Evolutionary conservation across 2,329 filamentous ascomycete species (phyloP).

Genomic region (Claviceps sorghi): DNA sequence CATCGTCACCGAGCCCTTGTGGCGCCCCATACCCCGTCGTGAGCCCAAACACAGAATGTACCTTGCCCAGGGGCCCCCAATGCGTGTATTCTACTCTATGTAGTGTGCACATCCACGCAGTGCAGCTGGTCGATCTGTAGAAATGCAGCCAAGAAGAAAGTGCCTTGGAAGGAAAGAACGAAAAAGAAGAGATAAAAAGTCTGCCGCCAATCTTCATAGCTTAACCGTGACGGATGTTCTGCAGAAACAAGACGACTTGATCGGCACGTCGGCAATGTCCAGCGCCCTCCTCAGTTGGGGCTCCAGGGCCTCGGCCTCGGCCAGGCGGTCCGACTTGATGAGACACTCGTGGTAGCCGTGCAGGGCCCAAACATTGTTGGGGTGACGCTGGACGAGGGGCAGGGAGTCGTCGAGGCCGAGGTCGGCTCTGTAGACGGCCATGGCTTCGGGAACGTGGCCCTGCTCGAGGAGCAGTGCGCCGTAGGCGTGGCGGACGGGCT

Average conservation of each 20-base stretch:
- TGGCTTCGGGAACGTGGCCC: slow-evolving; percentile 39
- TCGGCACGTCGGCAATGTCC: slow-evolving; percentile 44
- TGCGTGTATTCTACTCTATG: too few relatives aligned
- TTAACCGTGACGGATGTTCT: slow-evolving; percentile 8
- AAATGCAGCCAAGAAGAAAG: too few relatives aligned
- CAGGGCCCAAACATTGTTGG: slow-evolving; percentile 61
- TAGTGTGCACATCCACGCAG: too few relatives aligned
- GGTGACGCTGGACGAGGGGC: slow-evolving; percentile 50
- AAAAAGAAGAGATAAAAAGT: neutral
- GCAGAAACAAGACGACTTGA: slow-evolving; percentile 23
- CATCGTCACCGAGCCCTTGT: too few relatives aligned
- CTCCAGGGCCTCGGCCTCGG: slow-evolving; percentile 22
- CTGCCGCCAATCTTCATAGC: slow-evolving; percentile 5
- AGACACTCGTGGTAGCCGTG: slow-evolving; percentile 62
- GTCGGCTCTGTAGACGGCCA: slow-evolving; percentile 44
- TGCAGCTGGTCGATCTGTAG: too few relatives aligned
- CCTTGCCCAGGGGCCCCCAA: too few relatives aligned
- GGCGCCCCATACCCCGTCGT: too few relatives aligned
- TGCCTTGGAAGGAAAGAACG: neutral
- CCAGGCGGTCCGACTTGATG: slow-evolving; percentile 28
- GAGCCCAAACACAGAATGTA: too few relatives aligned
- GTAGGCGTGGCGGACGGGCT: slow-evolving; percentile 55
- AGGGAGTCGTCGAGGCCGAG: slow-evolving; percentile 45
- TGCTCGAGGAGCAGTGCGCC: slow-evolving; percentile 57
- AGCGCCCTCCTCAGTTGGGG: slow-evolving; percentile 35